Percentiles rank a stretch among this genome's conserved stretches.
phyloP scores from a whole-genome alignment of 768 basidiomycete species.

The Phanerochaete carnosa region DNA sequence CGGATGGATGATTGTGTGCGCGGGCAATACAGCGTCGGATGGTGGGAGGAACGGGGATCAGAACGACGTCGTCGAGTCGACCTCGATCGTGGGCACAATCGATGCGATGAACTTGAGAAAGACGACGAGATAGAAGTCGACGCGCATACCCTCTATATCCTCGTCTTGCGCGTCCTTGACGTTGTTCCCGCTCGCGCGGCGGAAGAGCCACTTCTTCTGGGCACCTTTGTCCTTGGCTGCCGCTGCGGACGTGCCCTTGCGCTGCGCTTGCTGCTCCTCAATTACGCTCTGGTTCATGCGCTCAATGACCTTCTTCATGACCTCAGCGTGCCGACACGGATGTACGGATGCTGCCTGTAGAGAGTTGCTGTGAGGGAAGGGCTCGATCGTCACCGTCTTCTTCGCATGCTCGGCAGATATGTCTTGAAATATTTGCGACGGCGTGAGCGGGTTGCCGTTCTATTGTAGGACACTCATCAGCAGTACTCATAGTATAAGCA shows the following conservation, averaged over 20 bases:
- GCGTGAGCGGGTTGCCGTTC: conserved; percentile 87
- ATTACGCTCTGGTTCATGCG: conserved; percentile 91
- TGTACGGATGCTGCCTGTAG: conserved; percentile 92
- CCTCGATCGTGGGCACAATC: conserved; percentile 98
- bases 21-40: neutral
- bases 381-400: conserved; percentile 98
- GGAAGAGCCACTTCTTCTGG: conserved; percentile 85
- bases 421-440: conserved; percentile 93
- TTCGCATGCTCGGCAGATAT: conserved; percentile 95
- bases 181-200: conserved; percentile 59
- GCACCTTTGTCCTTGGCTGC: conserved; percentile 39
- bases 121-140: conserved; percentile 96
- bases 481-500: neutral
- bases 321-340: conserved; percentile 97
- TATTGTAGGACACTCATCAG: conserved; percentile 27
- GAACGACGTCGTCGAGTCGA: conserved; percentile 78
- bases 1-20: neutral
- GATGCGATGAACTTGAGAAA: conserved; percentile 99
- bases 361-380: conserved; percentile 89
- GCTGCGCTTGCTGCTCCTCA: conserved; percentile 74
- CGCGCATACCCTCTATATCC: conserved; percentile 86
- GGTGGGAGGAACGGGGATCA: conserved; percentile 11
- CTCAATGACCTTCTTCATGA: conserved; percentile 99
- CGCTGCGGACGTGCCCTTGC: conserved; percentile 36
- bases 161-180: conserved; percentile 52